Percentiles rank a stretch among this genome's conserved stretches.
These are phyloP conservation scores for Elaeis oleifera DNA, from an alignment of 202 grass and related monocot species.

Conservation along the genomic window DNA sequence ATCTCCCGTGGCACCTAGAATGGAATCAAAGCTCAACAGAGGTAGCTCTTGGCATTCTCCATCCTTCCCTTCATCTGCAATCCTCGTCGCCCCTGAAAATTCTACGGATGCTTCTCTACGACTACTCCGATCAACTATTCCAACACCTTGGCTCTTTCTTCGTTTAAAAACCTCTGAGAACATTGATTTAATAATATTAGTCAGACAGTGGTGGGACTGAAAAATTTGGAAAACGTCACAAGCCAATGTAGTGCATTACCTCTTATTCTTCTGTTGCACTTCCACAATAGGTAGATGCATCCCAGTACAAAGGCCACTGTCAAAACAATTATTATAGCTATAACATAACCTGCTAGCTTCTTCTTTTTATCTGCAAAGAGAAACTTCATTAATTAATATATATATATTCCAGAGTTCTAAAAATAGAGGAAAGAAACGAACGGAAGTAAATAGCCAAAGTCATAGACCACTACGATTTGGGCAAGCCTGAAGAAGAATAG, in stretches of 20 bases:
- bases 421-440: no score
- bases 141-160: not conserved
- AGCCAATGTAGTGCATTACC: slow-evolving; percentile 1
- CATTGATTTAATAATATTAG: not conserved
- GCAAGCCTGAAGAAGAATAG: no score
- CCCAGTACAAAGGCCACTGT: slow-evolving; percentile 3
- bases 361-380: slow-evolving; percentile 11
- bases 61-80: slow-evolving; percentile 22
- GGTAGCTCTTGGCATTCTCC: slow-evolving; percentile 21
- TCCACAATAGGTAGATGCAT: slow-evolving; percentile 28
- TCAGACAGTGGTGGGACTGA: not conserved
- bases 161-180: not conserved
- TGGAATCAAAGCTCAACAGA: slow-evolving; percentile 25
- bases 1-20: slow-evolving; percentile 22
- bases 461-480: no score
- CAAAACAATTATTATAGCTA: slow-evolving; percentile 22
- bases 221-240: not conserved
- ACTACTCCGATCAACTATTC: slow-evolving; percentile 2
- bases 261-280: slow-evolving; percentile 23
- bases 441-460: no score
- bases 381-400: not conserved
- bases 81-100: slow-evolving; percentile 13
- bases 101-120: not conserved
- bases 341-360: slow-evolving; percentile 7
- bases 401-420: no score